A percentile compares a stretch with the other conserved stretches of the same genome.
Evolutionary conservation across 75 land plant genomes (phyloP).

Genomic region (Selaginella tamariscina): DNA sequence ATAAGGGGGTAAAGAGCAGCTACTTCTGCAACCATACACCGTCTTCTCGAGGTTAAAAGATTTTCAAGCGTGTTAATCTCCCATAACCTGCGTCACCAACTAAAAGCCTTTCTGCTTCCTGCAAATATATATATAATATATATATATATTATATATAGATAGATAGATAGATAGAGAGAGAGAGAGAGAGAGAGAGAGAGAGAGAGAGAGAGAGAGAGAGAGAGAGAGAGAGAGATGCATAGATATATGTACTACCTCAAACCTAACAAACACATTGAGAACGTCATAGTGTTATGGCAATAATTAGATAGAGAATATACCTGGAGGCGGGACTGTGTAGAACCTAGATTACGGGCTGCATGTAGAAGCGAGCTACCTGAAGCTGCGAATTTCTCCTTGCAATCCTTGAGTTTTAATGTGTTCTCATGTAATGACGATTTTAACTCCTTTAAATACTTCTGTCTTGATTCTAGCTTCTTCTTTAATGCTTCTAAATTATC

Average conservation of each 20-base stretch:
- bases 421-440: slow-evolving; percentile 16
- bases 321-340: slow-evolving; percentile 22
- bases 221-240: too few relatives aligned
- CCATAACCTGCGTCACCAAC: slow-evolving; percentile 30
- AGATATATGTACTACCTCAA: not conserved
- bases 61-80: slow-evolving; percentile 18
- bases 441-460: slow-evolving; percentile 16
- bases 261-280: not conserved
- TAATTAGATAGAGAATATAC: slow-evolving; percentile 6
- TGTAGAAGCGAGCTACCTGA: slow-evolving; percentile 15
- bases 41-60: slow-evolving; percentile 17
- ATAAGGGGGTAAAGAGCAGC: slow-evolving; percentile 27
- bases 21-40: slow-evolving; percentile 25
- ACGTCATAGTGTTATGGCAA: not conserved
- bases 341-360: slow-evolving; percentile 12
- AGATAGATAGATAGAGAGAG: too few relatives aligned
- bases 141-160: too few relatives aligned
- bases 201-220: not conserved
- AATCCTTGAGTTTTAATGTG: slow-evolving; percentile 10
- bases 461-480: slow-evolving; percentile 12
- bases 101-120: slow-evolving; percentile 20
- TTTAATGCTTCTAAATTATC: slow-evolving; percentile 28
- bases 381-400: slow-evolving; percentile 17
- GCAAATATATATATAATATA: not conserved
- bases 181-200: slow-evolving; percentile 1